A percentile compares a stretch with the other conserved stretches of the same genome.
These are phyloP conservation scores for Xylariaceae sp. DNA, from an alignment of 2,329 filamentous ascomycete genomes.

Conservation along the genomic window DNA sequence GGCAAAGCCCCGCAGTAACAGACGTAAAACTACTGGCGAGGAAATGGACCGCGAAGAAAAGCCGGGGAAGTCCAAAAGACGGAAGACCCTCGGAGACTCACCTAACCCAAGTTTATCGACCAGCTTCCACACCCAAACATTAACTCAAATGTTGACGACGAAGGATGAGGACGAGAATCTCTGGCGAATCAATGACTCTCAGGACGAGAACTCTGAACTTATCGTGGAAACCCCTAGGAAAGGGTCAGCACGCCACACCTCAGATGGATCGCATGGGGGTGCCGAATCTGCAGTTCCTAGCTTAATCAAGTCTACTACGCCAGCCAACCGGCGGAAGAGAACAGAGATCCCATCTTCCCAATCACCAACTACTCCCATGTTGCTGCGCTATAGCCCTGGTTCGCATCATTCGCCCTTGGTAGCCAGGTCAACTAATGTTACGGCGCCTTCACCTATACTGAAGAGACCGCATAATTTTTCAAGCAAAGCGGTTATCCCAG, in stretches of 20 bases:
- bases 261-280: constrained; percentile 5
- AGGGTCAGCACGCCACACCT: constrained; percentile 2
- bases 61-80: constrained; percentile 35
- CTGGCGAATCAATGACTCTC: constrained; percentile 37
- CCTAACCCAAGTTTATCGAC: constrained; percentile 32
- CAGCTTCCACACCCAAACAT: constrained; percentile 43
- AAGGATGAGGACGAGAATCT: constrained; percentile 25
- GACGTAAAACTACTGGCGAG: constrained; percentile 40
- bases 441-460: constrained; percentile 28
- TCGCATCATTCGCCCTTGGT: constrained; percentile 36
- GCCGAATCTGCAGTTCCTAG: constrained; percentile 29
- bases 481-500: constrained; percentile 35
- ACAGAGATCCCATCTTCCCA: constrained; percentile 40
- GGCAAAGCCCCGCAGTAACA: constrained; percentile 27
- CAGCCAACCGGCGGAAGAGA: constrained; percentile 33
- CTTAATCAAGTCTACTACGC: constrained; percentile 34
- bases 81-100: constrained; percentile 40
- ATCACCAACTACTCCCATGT: constrained; percentile 37
- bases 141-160: constrained; percentile 36
- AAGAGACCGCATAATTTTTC: constrained; percentile 33
- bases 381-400: constrained; percentile 32
- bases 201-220: constrained; percentile 31
- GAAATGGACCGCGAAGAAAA: constrained; percentile 28
- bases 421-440: constrained; percentile 34
- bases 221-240: constrained; percentile 39